Base-by-base conservation (phyloP, 495 filamentous ascomycete species). In the Daldinia decipiens region DNA sequence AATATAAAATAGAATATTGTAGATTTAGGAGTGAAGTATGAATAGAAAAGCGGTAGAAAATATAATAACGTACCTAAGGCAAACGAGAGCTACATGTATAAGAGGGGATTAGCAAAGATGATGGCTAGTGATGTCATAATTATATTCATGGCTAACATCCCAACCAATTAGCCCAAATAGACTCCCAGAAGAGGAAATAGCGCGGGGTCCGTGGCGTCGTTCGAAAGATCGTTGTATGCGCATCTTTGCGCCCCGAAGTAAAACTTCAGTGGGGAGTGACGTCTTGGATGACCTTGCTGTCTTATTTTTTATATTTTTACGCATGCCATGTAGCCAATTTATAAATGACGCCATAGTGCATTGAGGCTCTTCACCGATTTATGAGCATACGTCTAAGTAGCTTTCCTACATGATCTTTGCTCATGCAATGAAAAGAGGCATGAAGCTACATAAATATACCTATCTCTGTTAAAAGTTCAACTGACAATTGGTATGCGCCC, bases 91-190 rank as follows among this genome's bases (percentile, higher is more conserved):
- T 52, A n/a, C n/a, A n/a, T n/a, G n/a, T n/a, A 39, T 57, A 36
- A 57, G 19, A 24, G 29, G 54, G 31, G 9, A 21, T 13, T 36
- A 21, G 9, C 7, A 26, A 39, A 38, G 29, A 51, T 70, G 62
- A 70, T 70, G 36, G 31, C 50, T 73, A 15, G 29, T 73, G 71
- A 73, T 67, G 71, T 74, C 71, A 74, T 64, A 43, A 57, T 65
- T 70, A 60, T 71, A 57, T 65, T 32, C 21, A 17, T 34, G 13
- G 26, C 19, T 29, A 38, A 45, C 31, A 27, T 26, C 12, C 26
- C 4, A 21, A 29, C 19, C 17, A n/a, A 47, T 40, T 40, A 36
- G 31, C 29, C 31, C 17, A 67, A 67, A 61, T 51, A 68, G 11
- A 65, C 17, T 65, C 43, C 65, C 40, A 12, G 19, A 72, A 61